These are phyloP conservation scores for Lagerstroemia speciosa DNA, from an alignment of 345 rosid genomes.

Conservation along the genomic window DNA sequence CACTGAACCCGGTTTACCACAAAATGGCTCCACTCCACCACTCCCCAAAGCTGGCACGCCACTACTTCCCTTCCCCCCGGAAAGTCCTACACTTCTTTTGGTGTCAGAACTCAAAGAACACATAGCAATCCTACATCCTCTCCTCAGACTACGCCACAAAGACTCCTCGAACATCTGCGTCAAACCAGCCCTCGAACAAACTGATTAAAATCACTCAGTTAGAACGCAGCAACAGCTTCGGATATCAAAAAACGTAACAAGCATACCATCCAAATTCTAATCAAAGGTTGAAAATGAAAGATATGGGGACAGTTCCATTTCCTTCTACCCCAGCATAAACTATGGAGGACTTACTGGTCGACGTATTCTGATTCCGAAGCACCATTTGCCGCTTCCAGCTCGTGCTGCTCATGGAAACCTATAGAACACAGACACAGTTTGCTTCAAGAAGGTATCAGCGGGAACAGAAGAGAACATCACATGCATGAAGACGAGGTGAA, in stretches of 20 bases:
- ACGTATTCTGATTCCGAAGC: slow-evolving; percentile 10
- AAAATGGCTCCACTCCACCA: slow-evolving; percentile 47
- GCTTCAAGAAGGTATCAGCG: neutral
- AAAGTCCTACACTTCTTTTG: slow-evolving; percentile 10
- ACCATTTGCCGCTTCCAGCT: slow-evolving; percentile 12
- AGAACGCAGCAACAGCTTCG: neutral
- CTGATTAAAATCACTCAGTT: slow-evolving; percentile 10
- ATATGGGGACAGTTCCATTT: too few relatives aligned
- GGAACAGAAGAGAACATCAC: neutral
- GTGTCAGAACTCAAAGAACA: slow-evolving; percentile 32
- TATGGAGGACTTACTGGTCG: too few relatives aligned
- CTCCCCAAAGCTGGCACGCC: slow-evolving; percentile 14
- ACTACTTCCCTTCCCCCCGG: slow-evolving; percentile 8
- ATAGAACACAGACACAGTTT: slow-evolving; percentile 9
- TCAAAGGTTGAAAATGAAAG: too few relatives aligned
- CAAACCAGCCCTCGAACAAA: slow-evolving; percentile 13
- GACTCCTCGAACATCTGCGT: slow-evolving; percentile 6
- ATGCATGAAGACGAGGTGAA: neutral
- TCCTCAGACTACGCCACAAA: slow-evolving; percentile 14
- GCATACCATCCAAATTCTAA: neutral
- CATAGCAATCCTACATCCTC: slow-evolving; percentile 11
- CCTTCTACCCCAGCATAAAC: too few relatives aligned
- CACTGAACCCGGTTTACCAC: slow-evolving; percentile 74
- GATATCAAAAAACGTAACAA: neutral
- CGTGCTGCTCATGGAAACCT: slow-evolving; percentile 24